phyloP scores from a whole-genome alignment of 1,284 basidiomycete species.

The Pterulicium gracile region DNA sequence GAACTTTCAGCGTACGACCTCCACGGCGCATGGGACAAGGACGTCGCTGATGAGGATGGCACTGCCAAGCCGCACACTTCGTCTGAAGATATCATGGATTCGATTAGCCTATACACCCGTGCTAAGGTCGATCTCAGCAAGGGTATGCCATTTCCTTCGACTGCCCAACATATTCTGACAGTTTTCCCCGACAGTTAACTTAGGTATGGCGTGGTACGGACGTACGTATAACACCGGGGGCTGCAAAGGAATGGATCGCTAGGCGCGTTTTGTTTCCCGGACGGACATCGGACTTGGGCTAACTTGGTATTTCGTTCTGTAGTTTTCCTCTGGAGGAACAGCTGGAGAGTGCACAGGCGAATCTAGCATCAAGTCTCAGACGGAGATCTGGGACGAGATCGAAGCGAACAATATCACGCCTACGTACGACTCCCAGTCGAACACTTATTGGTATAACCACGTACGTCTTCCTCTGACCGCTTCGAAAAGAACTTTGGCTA shows the following conservation, averaged over 20 bases:
- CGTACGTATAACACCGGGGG: slow-evolving; percentile 9
- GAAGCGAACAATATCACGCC: slow-evolving; percentile 2
- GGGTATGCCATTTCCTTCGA: slow-evolving; percentile 7
- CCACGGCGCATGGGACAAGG: slow-evolving; percentile 16
- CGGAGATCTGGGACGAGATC: slow-evolving; percentile 11
- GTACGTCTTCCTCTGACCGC: not conserved
- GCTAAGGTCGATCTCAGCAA: slow-evolving; percentile 12
- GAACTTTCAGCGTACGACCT: slow-evolving; percentile 16
- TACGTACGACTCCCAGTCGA: slow-evolving; percentile 7
- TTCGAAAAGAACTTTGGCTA: not conserved
- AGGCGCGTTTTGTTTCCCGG: slow-evolving; percentile 9
- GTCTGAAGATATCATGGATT: slow-evolving; percentile 11
- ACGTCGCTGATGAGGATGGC: slow-evolving; percentile 10
- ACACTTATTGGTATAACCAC: slow-evolving; percentile 13
- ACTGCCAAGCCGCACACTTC: slow-evolving; percentile 14
- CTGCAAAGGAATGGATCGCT: slow-evolving; percentile 12
- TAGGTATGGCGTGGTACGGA: slow-evolving; percentile 12
- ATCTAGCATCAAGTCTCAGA: slow-evolving; percentile 11
- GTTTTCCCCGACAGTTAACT: too few species aligned
- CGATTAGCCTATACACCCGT: slow-evolving; percentile 10
- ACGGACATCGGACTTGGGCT: not conserved
- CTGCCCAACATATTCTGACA: too few species aligned
- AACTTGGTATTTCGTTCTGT: not conserved
- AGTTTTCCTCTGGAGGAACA: slow-evolving; percentile 11
- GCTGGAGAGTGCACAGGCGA: slow-evolving; percentile 10